A percentile compares a stretch with the other conserved stretches of the same genome.
These are phyloP conservation scores for Gossypium arboreum DNA, from an alignment of 345 rosid species.

Conservation along the genomic window DNA sequence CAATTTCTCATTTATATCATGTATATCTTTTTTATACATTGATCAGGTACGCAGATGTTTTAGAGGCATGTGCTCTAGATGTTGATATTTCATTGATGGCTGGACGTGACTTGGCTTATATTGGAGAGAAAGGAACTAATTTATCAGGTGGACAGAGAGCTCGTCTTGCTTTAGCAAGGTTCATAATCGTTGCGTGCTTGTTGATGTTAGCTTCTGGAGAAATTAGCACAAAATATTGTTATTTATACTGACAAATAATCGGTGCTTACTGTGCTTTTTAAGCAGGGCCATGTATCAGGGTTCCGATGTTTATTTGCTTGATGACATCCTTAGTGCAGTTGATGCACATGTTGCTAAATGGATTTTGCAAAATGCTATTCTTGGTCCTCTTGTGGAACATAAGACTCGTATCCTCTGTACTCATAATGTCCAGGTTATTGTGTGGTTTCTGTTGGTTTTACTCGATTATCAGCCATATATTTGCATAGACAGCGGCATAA, in stretches of 20 bases:
- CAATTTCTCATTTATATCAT: not conserved
- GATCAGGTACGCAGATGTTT: constrained; percentile 56
- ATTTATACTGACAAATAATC: not conserved
- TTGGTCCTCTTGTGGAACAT: constrained; percentile 53
- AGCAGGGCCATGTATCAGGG: constrained; percentile 74
- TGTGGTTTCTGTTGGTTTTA: constrained; percentile 3
- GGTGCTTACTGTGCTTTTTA: not conserved
- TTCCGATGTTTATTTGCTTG: constrained; percentile 64
- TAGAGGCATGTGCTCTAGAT: constrained; percentile 74
- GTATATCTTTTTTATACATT: not conserved
- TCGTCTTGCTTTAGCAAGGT: constrained; percentile 96
- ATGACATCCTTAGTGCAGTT: constrained; percentile 93
- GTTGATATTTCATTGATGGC: constrained; percentile 73
- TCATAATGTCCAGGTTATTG: constrained; percentile 71
- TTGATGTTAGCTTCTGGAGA: constrained; percentile 5
- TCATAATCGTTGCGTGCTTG: constrained; percentile 12
- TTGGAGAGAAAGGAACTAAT: constrained; percentile 87
- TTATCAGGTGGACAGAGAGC: constrained; percentile 97
- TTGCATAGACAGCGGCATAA: not conserved
- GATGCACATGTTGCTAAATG: constrained; percentile 87
- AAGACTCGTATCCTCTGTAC: constrained; percentile 78
- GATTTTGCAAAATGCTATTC: constrained; percentile 67
- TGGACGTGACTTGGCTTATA: constrained; percentile 76
- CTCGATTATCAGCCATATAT: not conserved
- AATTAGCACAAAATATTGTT: constrained; percentile 15